Percentiles rank a stretch among this genome's conserved stretches.
phyloP scores from a whole-genome alignment of 306 rosid species.

The Luffa aegyptiaca region DNA sequence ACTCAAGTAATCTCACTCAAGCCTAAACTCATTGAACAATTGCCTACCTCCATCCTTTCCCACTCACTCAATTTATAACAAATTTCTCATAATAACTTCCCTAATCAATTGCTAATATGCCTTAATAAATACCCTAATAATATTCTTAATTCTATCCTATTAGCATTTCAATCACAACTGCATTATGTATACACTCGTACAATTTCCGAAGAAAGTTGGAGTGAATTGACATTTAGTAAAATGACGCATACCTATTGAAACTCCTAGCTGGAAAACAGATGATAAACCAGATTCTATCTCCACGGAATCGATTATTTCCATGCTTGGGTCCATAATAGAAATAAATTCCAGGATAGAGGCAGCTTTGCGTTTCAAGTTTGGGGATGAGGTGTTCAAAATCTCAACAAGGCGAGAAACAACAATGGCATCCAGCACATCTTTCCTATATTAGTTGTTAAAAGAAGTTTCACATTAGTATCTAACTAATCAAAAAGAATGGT shows the following conservation, averaged over 20 bases:
- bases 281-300: conserved; percentile 59
- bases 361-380: conserved; percentile 65
- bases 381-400: conserved; percentile 54
- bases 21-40: too few species aligned
- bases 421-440: conserved; percentile 39
- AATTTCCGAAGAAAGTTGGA: background rate
- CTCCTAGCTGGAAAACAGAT: conserved; percentile 51
- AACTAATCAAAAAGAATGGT: background rate
- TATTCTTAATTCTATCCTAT: background rate
- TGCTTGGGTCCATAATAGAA: conserved; percentile 48
- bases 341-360: conserved; percentile 67
- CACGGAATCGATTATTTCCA: conserved; percentile 25
- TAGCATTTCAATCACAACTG: background rate
- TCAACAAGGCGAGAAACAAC: conserved; percentile 48
- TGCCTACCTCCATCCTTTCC: background rate
- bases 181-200: background rate
- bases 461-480: background rate
- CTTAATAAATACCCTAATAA: background rate
- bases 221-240: background rate
- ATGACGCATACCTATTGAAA: conserved; percentile 37
- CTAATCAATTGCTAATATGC: background rate
- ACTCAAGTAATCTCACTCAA: too few species aligned
- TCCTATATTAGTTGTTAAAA: conserved; percentile 26
- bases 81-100: background rate
- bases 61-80: background rate